Evolutionary conservation across 2,329 filamentous ascomycete species (phyloP).

Genomic region (Botrytis deweyae): DNA sequence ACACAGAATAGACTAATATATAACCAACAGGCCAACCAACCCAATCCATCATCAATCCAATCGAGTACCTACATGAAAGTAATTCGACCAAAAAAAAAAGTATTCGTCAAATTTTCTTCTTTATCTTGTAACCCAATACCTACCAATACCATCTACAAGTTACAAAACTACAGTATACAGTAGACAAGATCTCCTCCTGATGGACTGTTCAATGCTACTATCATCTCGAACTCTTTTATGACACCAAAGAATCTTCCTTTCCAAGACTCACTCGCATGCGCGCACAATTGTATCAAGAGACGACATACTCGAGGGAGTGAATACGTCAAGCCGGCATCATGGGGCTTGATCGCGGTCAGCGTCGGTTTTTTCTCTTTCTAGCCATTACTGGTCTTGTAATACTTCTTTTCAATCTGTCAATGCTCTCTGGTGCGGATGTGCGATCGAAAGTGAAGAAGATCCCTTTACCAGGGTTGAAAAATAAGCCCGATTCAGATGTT

Average conservation of each 20-base stretch:
- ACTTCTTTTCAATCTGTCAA: slow-evolving; percentile 34
- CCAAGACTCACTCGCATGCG: neutral
- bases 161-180: neutral
- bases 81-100: neutral
- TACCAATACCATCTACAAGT: neutral
- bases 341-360: slow-evolving; percentile 32
- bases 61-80: neutral
- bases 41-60: neutral
- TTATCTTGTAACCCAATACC: neutral
- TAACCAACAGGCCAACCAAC: neutral
- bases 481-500: slow-evolving; percentile 25
- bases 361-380: slow-evolving; percentile 33
- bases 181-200: neutral
- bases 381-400: slow-evolving; percentile 28
- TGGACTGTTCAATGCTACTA: slow-evolving; percentile 3
- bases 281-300: neutral
- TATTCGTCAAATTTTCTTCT: neutral
- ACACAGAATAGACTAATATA: neutral
- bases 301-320: neutral
- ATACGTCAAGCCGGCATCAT: slow-evolving; percentile 23
- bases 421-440: slow-evolving; percentile 34
- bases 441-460: slow-evolving; percentile 33
- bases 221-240: neutral
- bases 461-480: slow-evolving; percentile 27
- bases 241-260: neutral